phyloP scores from a whole-genome alignment of 192 early-diverging fungal species.

The Gryganskiella cystojenkinii region DNA sequence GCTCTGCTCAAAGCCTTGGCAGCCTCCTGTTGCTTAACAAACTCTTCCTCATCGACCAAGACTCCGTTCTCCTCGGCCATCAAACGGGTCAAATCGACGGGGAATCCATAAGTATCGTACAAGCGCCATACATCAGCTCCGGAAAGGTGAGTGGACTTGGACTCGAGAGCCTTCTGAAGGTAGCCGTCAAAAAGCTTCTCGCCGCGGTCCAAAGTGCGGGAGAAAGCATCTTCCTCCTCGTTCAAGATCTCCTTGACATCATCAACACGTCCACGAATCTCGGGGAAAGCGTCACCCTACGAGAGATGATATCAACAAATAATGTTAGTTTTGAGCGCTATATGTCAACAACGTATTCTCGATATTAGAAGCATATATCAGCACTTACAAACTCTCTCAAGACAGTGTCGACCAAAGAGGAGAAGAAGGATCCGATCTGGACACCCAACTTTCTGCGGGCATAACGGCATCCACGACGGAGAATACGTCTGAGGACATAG shows the following conservation, averaged over 20 bases:
- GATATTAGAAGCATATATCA: neutral
- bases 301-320: constrained; percentile 7
- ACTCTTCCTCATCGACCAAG: constrained; percentile 85
- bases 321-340: neutral
- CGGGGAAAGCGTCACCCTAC: constrained; percentile 90
- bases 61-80: constrained; percentile 98
- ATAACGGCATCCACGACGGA: constrained; percentile 94
- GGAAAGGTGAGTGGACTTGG: constrained; percentile 69
- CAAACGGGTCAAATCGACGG: constrained; percentile 94
- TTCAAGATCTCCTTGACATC: constrained; percentile 95
- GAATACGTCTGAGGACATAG: constrained; percentile 96
- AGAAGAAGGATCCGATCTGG: constrained; percentile 94
- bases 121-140: constrained; percentile 96
- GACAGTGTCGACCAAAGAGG: constrained; percentile 91
- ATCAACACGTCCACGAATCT: constrained; percentile 78
- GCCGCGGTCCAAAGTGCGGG: constrained; percentile 96
- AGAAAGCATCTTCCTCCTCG: constrained; percentile 96
- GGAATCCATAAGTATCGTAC: constrained; percentile 99
- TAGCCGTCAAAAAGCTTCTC: constrained; percentile 92
- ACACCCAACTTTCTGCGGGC: constrained; percentile 92
- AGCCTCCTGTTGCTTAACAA: constrained; percentile 78
- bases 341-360: neutral
- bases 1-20: constrained; percentile 81
- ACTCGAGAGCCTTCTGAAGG: constrained; percentile 72
- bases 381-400: constrained; percentile 86